Conservation (phyloP, 495 filamentous ascomycete genomes). For the Hypomontagnella monticulosa region DNA sequence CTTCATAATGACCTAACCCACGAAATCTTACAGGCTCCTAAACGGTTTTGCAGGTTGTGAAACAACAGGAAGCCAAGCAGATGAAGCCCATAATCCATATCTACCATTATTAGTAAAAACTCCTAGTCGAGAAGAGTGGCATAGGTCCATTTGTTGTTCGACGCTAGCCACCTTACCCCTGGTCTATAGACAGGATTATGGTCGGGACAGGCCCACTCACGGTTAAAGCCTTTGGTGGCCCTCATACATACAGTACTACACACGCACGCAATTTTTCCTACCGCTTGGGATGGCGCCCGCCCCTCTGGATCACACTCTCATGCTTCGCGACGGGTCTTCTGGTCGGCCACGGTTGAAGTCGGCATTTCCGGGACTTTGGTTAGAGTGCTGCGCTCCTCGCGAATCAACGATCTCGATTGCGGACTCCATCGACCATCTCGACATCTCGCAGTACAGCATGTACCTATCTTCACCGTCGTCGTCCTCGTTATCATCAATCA, state of each 20-base stretch:
- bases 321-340: constrained; percentile 30
- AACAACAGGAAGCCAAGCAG: background rate
- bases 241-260: constrained; percentile 37
- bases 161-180: constrained; percentile 40
- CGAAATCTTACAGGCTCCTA: constrained; percentile 10
- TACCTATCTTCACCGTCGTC: constrained; percentile 24
- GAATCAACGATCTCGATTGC: constrained; percentile 29
- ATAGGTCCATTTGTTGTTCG: constrained; percentile 40
- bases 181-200: constrained; percentile 37
- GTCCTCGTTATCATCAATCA: constrained; percentile 6
- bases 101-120: constrained; percentile 35
- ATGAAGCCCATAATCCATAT: constrained; percentile 22
- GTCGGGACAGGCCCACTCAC: constrained; percentile 41
- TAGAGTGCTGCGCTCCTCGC: constrained; percentile 17
- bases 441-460: constrained; percentile 35
- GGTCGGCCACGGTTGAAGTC: constrained; percentile 33
- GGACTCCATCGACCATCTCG: constrained; percentile 20
- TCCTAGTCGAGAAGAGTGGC: constrained; percentile 31
- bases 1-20: constrained; percentile 3
- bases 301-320: constrained; percentile 42
- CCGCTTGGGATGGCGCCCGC: constrained; percentile 41
- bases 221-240: constrained; percentile 36
- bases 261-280: constrained; percentile 49
- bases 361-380: constrained; percentile 36
- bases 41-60: constrained; percentile 12